Evolutionary conservation across 768 basidiomycete genomes (phyloP).

Genomic region (Cystobasidium ongulense): DNA sequence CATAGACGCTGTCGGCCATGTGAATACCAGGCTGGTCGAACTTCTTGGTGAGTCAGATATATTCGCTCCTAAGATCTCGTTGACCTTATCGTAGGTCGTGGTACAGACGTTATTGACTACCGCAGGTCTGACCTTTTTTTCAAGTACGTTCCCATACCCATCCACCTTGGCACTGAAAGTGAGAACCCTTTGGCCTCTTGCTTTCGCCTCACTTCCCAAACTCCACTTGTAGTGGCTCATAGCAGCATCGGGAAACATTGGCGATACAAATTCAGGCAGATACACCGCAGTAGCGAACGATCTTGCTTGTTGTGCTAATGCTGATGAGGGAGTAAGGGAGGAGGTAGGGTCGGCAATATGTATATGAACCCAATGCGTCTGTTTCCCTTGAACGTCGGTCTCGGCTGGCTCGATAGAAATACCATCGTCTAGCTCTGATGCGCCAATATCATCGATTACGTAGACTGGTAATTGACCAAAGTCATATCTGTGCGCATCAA

Average conservation of each 20-base stretch:
- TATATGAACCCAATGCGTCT: conserved; percentile 68
- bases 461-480: conserved; percentile 73
- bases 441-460: conserved; percentile 70
- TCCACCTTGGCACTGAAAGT: conserved; percentile 72
- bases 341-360: conserved; percentile 90
- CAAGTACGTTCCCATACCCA: conserved; percentile 57
- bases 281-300: conserved; percentile 56
- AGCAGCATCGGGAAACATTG: conserved; percentile 61
- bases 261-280: conserved; percentile 56
- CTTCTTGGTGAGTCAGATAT: background rate
- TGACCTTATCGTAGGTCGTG: conserved; percentile 62
- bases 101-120: conserved; percentile 61
- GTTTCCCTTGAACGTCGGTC: conserved; percentile 48
- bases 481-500: conserved; percentile 70
- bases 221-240: conserved; percentile 7
- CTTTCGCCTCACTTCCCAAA: conserved; percentile 36
- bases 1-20: background rate
- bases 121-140: conserved; percentile 63
- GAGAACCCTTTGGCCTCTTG: conserved; percentile 55
- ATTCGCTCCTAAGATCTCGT: conserved; percentile 43
- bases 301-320: conserved; percentile 56
- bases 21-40: background rate
- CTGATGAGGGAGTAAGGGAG: conserved; percentile 62
- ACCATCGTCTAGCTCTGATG: conserved; percentile 89
- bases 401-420: conserved; percentile 66